Evolutionary conservation across 441 rosid species (phyloP).

Genomic region (Mallotus repandus): DNA sequence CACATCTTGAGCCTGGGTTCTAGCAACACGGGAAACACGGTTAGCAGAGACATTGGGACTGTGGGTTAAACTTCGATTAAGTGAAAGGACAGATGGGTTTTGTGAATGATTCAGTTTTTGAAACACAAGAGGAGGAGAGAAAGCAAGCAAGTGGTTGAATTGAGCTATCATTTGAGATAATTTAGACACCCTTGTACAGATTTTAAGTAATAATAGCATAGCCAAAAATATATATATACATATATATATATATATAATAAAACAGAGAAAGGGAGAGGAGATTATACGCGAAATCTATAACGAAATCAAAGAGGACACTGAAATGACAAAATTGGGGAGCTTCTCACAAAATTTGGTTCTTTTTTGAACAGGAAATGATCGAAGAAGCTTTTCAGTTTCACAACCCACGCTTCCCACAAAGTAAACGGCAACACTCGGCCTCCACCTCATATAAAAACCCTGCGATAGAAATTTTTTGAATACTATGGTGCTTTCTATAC

Average conservation of each 20-base stretch:
- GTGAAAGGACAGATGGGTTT: constrained; percentile 34
- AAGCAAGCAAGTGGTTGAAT: constrained; percentile 26
- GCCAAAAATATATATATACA: constrained; percentile 19
- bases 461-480: too few relatives aligned
- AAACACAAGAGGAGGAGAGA: constrained; percentile 27
- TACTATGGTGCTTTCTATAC: too few relatives aligned
- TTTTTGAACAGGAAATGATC: background rate
- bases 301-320: background rate
- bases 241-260: background rate
- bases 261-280: background rate
- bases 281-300: background rate
- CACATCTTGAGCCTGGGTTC: constrained; percentile 52
- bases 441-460: too few relatives aligned
- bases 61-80: constrained; percentile 30
- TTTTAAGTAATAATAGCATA: constrained; percentile 35
- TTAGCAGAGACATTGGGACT: constrained; percentile 22
- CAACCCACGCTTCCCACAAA: too few relatives aligned
- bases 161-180: constrained; percentile 38
- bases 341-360: background rate
- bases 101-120: constrained; percentile 24
- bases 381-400: too few relatives aligned
- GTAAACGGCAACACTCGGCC: too few relatives aligned
- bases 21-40: constrained; percentile 41
- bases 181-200: constrained; percentile 24
- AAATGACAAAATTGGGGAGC: background rate